These are phyloP conservation scores for Cadophora sp. DNA, from an alignment of 2,329 filamentous ascomycete species.

Conservation along the genomic window DNA sequence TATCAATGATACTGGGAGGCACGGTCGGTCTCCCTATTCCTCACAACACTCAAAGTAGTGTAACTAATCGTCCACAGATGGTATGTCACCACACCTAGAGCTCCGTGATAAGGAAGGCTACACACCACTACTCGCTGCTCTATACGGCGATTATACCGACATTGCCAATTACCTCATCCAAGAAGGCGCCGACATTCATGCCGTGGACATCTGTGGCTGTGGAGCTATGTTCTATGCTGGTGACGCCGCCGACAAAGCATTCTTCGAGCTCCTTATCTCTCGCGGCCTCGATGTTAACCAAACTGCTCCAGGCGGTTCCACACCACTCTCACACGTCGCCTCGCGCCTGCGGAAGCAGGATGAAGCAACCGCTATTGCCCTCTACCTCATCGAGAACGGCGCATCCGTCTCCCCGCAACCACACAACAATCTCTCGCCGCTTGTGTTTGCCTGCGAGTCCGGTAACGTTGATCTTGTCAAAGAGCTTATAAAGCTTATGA, in stretches of 20 bases:
- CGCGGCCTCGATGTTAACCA: slow-evolving; percentile 10
- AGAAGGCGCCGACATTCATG: slow-evolving; percentile 16
- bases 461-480: slow-evolving; percentile 20
- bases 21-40: not conserved
- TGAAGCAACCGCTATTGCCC: slow-evolving; percentile 2
- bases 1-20: not conserved
- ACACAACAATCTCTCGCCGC: not conserved
- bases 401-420: slow-evolving; percentile 14
- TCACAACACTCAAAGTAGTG: not conserved
- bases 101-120: not conserved
- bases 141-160: not conserved
- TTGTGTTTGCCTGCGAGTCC: slow-evolving; percentile 16
- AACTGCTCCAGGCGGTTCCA: not conserved
- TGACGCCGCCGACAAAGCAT: slow-evolving; percentile 6
- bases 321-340: slow-evolving; percentile 6
- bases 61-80: not conserved
- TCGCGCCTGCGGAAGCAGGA: slow-evolving; percentile 2
- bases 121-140: slow-evolving; percentile 9
- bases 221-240: slow-evolving; percentile 10
- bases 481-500: slow-evolving; percentile 14
- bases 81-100: slow-evolving; percentile 14
- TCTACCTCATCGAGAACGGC: slow-evolving; percentile 20
- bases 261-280: slow-evolving; percentile 17
- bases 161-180: slow-evolving; percentile 18
- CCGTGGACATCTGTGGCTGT: not conserved